Evolutionary conservation across 371 early-diverging fungal genomes (phyloP).

Genomic region (Conidiobolus coronatus): DNA sequence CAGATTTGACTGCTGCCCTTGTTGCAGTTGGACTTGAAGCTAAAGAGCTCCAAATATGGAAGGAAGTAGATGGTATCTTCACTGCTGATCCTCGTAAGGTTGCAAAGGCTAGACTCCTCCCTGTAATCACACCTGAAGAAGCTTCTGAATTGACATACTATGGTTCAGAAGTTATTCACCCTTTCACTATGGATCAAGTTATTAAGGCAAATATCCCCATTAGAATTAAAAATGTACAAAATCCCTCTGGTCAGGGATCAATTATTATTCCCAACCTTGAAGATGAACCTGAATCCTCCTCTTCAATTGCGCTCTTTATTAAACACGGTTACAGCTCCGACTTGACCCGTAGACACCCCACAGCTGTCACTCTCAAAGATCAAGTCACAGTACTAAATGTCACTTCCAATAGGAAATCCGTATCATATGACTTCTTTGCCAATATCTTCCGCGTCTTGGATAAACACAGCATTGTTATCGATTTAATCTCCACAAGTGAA

Average conservation of each 20-base stretch:
- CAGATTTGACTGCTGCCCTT: conserved; percentile 89
- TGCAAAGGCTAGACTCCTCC: conserved; percentile 64
- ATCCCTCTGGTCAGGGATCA: conserved; percentile 75
- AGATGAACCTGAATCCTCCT: conserved; percentile 6
- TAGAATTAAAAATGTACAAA: conserved; percentile 91
- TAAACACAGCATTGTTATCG: conserved; percentile 70
- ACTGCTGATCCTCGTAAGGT: conserved; percentile 97
- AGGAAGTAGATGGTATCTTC: conserved; percentile 97
- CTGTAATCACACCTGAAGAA: conserved; percentile 88
- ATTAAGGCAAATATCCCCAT: conserved; percentile 87
- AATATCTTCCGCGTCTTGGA: conserved; percentile 79
- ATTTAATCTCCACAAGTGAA: conserved; percentile 87
- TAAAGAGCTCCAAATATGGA: conserved; percentile 91
- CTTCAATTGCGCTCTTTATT: conserved; percentile 14
- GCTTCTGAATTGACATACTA: conserved; percentile 97
- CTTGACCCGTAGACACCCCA: conserved; percentile 53
- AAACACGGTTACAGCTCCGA: conserved; percentile 50
- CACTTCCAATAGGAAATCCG: conserved; percentile 82
- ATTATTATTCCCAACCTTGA: conserved; percentile 57
- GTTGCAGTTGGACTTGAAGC: conserved; percentile 73
- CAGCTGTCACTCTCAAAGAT: conserved; percentile 95
- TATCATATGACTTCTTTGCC: conserved; percentile 88
- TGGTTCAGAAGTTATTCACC: conserved; percentile 94
- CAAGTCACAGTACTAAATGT: conserved; percentile 78
- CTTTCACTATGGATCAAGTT: conserved; percentile 97